Percentiles rank a stretch among this genome's conserved stretches.
phyloP scores from a whole-genome alignment of 495 filamentous ascomycete species.

The Chlorociboria aeruginascens region DNA sequence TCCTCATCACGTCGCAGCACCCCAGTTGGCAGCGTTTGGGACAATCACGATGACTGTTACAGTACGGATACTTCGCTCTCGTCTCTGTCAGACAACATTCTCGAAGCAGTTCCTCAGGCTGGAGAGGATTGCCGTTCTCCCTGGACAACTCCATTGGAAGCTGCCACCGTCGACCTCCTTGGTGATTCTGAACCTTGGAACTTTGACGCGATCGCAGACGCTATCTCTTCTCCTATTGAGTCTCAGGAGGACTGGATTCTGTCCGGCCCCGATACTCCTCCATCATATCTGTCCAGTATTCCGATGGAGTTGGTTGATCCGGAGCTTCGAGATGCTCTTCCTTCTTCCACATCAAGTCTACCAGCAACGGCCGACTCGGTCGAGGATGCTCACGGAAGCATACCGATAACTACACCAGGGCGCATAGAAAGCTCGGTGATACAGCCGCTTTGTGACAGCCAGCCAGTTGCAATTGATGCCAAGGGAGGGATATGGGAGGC shows the following conservation, averaged over 20 bases:
- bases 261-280: slow-evolving; percentile 1
- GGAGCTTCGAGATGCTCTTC: slow-evolving; percentile 10
- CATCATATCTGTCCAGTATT: slow-evolving; percentile 1
- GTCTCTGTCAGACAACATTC: slow-evolving; percentile 4
- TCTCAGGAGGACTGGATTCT: slow-evolving; percentile 1
- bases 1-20: slow-evolving; percentile 5
- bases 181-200: background rate
- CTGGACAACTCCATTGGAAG: slow-evolving; percentile 2
- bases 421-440: slow-evolving; percentile 3
- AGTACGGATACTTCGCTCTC: slow-evolving; percentile 4
- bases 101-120: slow-evolving; percentile 7
- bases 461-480: slow-evolving; percentile 5
- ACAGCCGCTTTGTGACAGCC: slow-evolving; percentile 7
- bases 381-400: slow-evolving; percentile 2
- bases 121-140: background rate
- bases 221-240: background rate
- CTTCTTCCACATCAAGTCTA: slow-evolving; percentile 3
- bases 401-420: slow-evolving; percentile 1
- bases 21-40: slow-evolving; percentile 1
- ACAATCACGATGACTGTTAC: slow-evolving; percentile 2
- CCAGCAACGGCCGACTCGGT: background rate
- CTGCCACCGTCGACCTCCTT: background rate
- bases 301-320: slow-evolving; percentile 14
- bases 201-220: background rate
- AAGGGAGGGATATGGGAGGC: slow-evolving; percentile 9